These are phyloP conservation scores for Tetratostichococcus sp. DNA, from an alignment of 139 green algal species.

Conservation along the genomic window DNA sequence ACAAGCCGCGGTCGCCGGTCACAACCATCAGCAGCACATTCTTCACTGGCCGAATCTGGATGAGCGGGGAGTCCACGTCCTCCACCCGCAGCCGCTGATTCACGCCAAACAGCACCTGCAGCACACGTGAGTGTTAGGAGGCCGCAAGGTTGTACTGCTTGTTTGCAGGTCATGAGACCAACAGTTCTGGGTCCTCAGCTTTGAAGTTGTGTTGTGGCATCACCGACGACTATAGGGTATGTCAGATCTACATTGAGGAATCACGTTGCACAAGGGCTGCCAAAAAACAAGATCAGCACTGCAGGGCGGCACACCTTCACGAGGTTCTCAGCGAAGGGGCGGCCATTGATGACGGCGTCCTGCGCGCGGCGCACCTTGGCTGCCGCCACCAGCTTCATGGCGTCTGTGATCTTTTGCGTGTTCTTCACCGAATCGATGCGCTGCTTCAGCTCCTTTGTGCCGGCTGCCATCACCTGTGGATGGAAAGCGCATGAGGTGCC, in stretches of 20 bases:
- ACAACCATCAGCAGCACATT: conserved; percentile 82
- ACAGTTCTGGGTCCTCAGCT: too few relatives aligned
- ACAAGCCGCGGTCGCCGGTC: conserved; percentile 96
- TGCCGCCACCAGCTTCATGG: conserved; percentile 93
- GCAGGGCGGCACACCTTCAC: conserved; percentile 77
- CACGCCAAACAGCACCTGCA: conserved; percentile 92
- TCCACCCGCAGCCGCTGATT: conserved; percentile 93
- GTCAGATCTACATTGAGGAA: too few relatives aligned
- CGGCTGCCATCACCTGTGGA: conserved; percentile 42
- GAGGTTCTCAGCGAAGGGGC: conserved; percentile 98
- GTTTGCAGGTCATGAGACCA: too few relatives aligned
- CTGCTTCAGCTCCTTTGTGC: conserved; percentile 87
- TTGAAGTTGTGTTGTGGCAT: not conserved
- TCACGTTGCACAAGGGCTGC: too few relatives aligned
- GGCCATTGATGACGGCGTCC: conserved; percentile 93
- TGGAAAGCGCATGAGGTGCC: not conserved
- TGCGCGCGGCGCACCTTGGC: conserved; percentile 94
- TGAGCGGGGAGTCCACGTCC: conserved; percentile 96
- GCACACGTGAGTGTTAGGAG: not conserved
- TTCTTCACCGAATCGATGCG: conserved; percentile 97
- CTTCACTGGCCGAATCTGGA: conserved; percentile 90
- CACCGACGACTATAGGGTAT: too few relatives aligned
- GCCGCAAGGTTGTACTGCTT: too few relatives aligned
- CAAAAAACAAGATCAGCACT: too few relatives aligned
- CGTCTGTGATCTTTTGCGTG: conserved; percentile 99